Conservation (phyloP, 2,329 filamentous ascomycete genomes). For the Colletotrichum gloeosporioides region DNA sequence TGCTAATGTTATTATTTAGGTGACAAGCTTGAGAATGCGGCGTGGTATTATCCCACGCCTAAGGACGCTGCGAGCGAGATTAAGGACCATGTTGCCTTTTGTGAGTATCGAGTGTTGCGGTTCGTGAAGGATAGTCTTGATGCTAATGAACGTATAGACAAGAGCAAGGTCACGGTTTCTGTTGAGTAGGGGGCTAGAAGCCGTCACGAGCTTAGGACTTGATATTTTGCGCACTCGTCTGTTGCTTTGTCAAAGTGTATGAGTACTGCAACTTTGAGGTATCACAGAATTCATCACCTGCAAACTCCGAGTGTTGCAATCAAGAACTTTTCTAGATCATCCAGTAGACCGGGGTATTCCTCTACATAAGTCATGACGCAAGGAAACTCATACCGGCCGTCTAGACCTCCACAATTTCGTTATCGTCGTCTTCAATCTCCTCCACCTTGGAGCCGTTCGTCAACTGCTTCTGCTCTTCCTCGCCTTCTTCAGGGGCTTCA, state of each 20-base stretch:
- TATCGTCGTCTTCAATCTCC: conserved; percentile 55
- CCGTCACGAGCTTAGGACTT: background rate
- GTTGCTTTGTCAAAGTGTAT: background rate
- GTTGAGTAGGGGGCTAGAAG: conserved; percentile 7
- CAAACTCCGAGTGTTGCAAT: background rate
- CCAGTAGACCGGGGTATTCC: conserved; percentile 17
- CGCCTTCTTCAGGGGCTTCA: conserved; percentile 63
- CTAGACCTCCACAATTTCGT: conserved; percentile 60
- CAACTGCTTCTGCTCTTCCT: conserved; percentile 34
- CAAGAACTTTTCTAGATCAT: background rate
- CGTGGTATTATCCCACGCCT: conserved; percentile 63
- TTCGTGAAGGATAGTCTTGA: conserved; percentile 10
- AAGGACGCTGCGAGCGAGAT: conserved; percentile 54
- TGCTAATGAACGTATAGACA: conserved; percentile 28
- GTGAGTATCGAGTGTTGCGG: conserved; percentile 40
- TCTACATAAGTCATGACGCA: conserved; percentile 15
- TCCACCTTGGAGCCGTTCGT: conserved; percentile 48
- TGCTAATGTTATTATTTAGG: conserved; percentile 31
- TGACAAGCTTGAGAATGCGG: conserved; percentile 54
- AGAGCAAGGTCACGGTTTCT: conserved; percentile 35
- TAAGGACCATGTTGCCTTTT: conserved; percentile 63
- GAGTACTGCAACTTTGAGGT: background rate
- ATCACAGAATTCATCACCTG: background rate
- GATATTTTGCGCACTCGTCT: background rate
- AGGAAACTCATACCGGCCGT: background rate